A percentile compares a stretch with the other conserved stretches of the same genome.
These are phyloP conservation scores for Populus hybrid DNA, from an alignment of 441 rosid species.

Conservation along the genomic window DNA sequence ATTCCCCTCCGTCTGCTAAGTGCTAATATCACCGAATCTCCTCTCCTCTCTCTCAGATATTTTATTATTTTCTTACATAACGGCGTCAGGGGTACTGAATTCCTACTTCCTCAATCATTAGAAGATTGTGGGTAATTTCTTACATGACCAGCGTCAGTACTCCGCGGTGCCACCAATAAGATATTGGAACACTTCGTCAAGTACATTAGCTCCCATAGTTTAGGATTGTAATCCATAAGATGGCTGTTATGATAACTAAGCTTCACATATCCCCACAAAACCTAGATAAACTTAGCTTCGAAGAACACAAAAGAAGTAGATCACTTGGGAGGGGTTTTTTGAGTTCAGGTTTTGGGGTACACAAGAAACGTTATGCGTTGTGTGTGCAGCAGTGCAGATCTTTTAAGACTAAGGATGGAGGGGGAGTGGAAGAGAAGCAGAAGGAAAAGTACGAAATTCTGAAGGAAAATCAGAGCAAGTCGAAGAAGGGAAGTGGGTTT, in stretches of 20 bases:
- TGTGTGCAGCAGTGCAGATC: slow-evolving; percentile 44
- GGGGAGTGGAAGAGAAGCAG: slow-evolving; percentile 33
- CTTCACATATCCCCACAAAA: slow-evolving; percentile 48
- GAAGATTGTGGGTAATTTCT: not conserved
- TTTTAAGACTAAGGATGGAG: slow-evolving; percentile 41
- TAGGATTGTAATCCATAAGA: slow-evolving; percentile 12
- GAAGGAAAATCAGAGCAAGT: slow-evolving; percentile 33
- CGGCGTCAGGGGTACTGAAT: not conserved
- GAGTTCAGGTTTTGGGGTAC: slow-evolving; percentile 27
- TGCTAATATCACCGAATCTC: slow-evolving; percentile 14
- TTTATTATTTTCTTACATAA: slow-evolving; percentile 16
- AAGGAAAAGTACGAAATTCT: slow-evolving; percentile 29
- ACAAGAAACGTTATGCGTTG: slow-evolving; percentile 25
- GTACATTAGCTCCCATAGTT: slow-evolving; percentile 12
- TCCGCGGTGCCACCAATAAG: not conserved
- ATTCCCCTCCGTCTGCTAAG: slow-evolving; percentile 27
- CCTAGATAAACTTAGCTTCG: slow-evolving; percentile 33
- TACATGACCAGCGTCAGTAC: not conserved
- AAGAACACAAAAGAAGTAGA: slow-evolving; percentile 28
- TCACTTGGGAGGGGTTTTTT: slow-evolving; percentile 23
- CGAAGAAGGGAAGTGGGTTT: slow-evolving; percentile 38
- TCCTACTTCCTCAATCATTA: not conserved
- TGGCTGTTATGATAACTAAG: slow-evolving; percentile 48
- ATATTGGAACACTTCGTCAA: not conserved
- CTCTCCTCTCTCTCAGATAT: slow-evolving; percentile 15